These are phyloP conservation scores for Salix udensis DNA, from an alignment of 345 rosid species.

Conservation along the genomic window DNA sequence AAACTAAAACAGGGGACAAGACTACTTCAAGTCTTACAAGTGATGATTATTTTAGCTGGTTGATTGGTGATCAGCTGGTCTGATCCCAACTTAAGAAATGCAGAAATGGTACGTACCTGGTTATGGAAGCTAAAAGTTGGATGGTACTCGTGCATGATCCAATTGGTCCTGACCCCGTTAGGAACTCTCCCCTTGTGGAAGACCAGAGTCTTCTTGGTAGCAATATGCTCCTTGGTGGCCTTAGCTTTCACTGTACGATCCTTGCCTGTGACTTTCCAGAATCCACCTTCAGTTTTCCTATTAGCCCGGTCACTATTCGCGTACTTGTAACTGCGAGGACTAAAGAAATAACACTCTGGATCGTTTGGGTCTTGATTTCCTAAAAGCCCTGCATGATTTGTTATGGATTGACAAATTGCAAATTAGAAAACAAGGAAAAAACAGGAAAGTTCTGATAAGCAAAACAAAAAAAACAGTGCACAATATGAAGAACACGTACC, in stretches of 20 bases:
- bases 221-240: not conserved
- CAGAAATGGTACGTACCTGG: not conserved
- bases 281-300: conserved; percentile 10
- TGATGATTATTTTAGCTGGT: no score
- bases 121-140: not conserved
- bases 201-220: conserved; percentile 12
- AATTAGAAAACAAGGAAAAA: no score
- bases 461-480: not conserved
- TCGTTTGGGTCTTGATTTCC: conserved; percentile 13
- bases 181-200: not conserved
- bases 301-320: not conserved
- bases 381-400: not conserved
- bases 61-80: no score
- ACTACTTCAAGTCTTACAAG: no score
- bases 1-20: no score
- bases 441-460: not conserved
- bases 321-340: conserved; percentile 5
- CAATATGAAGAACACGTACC: conserved; percentile 11
- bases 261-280: conserved; percentile 18
- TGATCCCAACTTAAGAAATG: not conserved
- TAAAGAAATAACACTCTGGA: conserved; percentile 11
- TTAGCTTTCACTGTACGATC: not conserved
- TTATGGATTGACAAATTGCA: no score
- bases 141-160: conserved; percentile 19
- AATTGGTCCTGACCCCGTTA: not conserved